Conservation (phyloP, 2,329 filamentous ascomycete species). For the Monilinia fructigena region DNA sequence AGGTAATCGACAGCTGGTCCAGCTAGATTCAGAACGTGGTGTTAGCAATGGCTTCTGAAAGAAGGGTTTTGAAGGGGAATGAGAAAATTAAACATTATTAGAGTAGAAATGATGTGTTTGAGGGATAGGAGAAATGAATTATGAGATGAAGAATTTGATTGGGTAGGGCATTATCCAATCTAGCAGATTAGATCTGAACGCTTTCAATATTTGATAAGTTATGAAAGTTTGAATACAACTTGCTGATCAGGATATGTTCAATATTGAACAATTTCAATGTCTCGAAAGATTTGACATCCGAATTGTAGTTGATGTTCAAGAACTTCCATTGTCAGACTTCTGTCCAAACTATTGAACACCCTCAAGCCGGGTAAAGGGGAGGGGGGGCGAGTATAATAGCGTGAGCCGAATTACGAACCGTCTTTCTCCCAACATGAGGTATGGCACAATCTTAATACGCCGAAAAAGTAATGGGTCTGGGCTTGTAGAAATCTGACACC, state of each 20-base stretch:
- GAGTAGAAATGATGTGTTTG: not conserved
- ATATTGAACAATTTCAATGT: too few relatives aligned
- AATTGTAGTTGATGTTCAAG: too few relatives aligned
- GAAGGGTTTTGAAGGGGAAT: not conserved
- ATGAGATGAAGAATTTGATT: not conserved
- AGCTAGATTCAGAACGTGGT: constrained; percentile 35
- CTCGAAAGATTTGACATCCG: too few relatives aligned
- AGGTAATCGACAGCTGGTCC: constrained; percentile 58
- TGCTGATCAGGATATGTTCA: too few relatives aligned
- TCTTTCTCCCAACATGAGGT: constrained; percentile 11
- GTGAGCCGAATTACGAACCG: too few relatives aligned
- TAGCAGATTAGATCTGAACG: too few relatives aligned
- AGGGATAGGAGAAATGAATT: too few relatives aligned
- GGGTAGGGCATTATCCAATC: not conserved
- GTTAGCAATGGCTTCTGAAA: not conserved
- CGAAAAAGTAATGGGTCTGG: constrained; percentile 44
- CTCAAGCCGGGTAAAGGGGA: not conserved
- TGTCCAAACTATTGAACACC: too few relatives aligned
- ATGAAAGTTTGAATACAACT: too few relatives aligned
- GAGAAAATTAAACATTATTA: not conserved
- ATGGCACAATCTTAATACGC: constrained; percentile 36
- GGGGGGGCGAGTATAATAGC: not conserved
- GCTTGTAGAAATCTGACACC: constrained; percentile 67
- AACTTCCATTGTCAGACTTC: too few relatives aligned
- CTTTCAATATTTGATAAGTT: too few relatives aligned